phyloP scores from a whole-genome alignment of 2,329 filamentous ascomycete genomes.

The Curvularia lunata region DNA sequence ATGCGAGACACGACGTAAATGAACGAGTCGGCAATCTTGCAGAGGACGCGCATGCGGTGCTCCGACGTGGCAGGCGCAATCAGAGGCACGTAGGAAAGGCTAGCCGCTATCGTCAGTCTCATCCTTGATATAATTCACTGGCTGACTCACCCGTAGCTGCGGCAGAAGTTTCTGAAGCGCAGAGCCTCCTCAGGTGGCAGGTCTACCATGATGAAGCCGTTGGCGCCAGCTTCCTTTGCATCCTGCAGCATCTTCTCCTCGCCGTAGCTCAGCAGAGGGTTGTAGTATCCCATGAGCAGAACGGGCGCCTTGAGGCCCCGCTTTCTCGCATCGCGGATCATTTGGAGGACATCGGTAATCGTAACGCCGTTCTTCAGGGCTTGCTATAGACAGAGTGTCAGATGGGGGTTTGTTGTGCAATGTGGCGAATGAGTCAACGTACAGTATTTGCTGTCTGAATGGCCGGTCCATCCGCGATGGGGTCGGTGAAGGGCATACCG shows the following conservation, averaged over 20 bases:
- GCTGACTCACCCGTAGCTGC: slow-evolving; percentile 69
- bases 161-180: slow-evolving; percentile 85
- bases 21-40: slow-evolving; percentile 96
- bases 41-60: slow-evolving; percentile 90
- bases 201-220: slow-evolving; percentile 97
- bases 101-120: slow-evolving; percentile 43
- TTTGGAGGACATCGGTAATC: slow-evolving; percentile 76
- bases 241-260: slow-evolving; percentile 88
- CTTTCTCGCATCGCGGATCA: slow-evolving; percentile 80
- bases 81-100: slow-evolving; percentile 93
- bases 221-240: slow-evolving; percentile 82
- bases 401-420: slow-evolving; percentile 3
- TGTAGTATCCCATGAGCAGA: slow-evolving; percentile 98
- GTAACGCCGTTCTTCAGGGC: slow-evolving; percentile 90
- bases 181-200: slow-evolving; percentile 95
- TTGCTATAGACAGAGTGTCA: slow-evolving; percentile 51
- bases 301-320: slow-evolving; percentile 81
- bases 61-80: slow-evolving; percentile 95
- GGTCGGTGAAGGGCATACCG: slow-evolving; percentile 95
- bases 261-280: slow-evolving; percentile 91
- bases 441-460: slow-evolving; percentile 95
- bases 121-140: not conserved
- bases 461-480: slow-evolving; percentile 95
- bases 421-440: slow-evolving; percentile 45
- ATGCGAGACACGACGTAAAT: slow-evolving; percentile 98